Percentiles rank a stretch among this genome's conserved stretches.
phyloP scores from a whole-genome alignment of 2,329 filamentous ascomycete genomes.

The Arthroderma uncinatum region DNA sequence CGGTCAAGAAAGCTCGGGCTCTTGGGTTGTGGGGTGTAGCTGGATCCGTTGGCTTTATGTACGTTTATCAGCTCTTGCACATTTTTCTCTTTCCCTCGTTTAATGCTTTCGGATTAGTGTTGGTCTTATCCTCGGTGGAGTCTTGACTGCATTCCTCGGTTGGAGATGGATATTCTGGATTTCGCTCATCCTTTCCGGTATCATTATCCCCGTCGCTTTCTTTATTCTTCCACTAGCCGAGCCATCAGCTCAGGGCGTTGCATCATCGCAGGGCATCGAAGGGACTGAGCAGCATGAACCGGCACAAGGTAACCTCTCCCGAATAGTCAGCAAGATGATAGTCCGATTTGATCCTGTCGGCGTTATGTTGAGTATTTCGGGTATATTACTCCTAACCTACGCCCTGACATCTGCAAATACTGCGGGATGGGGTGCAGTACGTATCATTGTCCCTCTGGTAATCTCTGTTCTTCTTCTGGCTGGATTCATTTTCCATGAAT shows the following conservation, averaged over 20 bases:
- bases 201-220: not conserved
- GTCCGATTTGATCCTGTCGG: not conserved
- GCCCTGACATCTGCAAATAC: not conserved
- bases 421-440: not conserved
- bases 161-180: constrained; percentile 4
- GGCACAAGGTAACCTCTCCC: not conserved
- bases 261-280: not conserved
- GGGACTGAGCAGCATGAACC: not conserved
- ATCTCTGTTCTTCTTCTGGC: not conserved
- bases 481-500: not conserved
- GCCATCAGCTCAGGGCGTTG: not conserved
- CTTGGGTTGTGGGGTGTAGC: not conserved
- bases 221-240: not conserved
- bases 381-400: not conserved
- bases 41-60: not conserved
- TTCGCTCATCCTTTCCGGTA: not conserved
- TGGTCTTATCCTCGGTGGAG: not conserved
- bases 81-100: not conserved
- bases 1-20: not conserved
- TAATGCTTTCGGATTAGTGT: not conserved
- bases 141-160: not conserved
- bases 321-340: not conserved
- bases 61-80: not conserved
- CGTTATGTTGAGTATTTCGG: not conserved
- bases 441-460: not conserved